Percentiles rank a stretch among this genome's conserved stretches.
Conservation (phyloP, 1,284 basidiomycete species). For the Boletellus deceptivus region DNA sequence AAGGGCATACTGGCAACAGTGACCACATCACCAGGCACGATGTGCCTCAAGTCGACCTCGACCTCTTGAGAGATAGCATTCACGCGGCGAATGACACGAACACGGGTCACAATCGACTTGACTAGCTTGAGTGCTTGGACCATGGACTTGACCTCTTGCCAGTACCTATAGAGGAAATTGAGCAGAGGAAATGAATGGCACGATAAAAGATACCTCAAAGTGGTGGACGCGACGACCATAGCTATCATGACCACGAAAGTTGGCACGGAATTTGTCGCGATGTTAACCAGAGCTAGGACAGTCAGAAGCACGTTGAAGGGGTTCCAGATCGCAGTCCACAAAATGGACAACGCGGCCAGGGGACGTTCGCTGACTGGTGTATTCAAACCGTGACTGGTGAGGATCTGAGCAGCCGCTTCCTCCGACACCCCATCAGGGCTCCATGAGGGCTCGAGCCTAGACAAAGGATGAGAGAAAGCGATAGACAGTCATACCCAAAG, state of each 20-base stretch:
- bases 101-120: slow-evolving; percentile 32
- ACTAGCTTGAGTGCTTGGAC: slow-evolving; percentile 33
- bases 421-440: slow-evolving; percentile 24
- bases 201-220: slow-evolving; percentile 20
- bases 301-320: slow-evolving; percentile 32
- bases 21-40: slow-evolving; percentile 32
- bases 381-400: slow-evolving; percentile 24
- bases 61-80: slow-evolving; percentile 22
- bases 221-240: slow-evolving; percentile 33
- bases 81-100: slow-evolving; percentile 30
- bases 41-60: slow-evolving; percentile 27
- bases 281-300: slow-evolving; percentile 29
- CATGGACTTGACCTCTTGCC: slow-evolving; percentile 34
- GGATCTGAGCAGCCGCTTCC: slow-evolving; percentile 21
- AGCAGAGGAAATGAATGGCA: background rate
- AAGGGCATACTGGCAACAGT: slow-evolving; percentile 27
- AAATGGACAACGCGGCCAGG: slow-evolving; percentile 24
- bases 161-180: slow-evolving; percentile 19
- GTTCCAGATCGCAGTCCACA: slow-evolving; percentile 33
- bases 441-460: slow-evolving; percentile 31
- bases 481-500: background rate
- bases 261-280: slow-evolving; percentile 31
- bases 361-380: slow-evolving; percentile 31
- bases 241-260: slow-evolving; percentile 33
- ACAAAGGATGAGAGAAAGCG: background rate